Evolutionary conservation across 345 rosid genomes (phyloP).

Genomic region (Excoecaria cochinchinensis): DNA sequence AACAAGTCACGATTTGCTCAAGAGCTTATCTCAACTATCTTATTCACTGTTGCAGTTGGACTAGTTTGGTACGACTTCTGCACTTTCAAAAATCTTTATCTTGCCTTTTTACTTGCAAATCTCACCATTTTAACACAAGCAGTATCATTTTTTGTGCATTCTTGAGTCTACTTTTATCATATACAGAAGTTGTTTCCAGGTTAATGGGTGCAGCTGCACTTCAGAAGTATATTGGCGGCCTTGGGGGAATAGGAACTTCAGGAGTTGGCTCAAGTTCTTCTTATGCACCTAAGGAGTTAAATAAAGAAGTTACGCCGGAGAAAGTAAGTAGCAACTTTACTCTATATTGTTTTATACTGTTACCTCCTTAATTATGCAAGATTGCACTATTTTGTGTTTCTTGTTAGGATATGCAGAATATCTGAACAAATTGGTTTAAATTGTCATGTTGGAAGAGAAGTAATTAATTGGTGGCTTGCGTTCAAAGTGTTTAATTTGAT

Average conservation of each 20-base stretch:
- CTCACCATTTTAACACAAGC: slow-evolving; percentile 2
- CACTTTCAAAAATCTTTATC: not conserved
- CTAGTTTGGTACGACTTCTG: slow-evolving; percentile 65
- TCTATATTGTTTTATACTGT: slow-evolving; percentile 3
- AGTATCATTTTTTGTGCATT: slow-evolving; percentile 14
- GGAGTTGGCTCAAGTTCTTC: slow-evolving; percentile 98
- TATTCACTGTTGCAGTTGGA: slow-evolving; percentile 85
- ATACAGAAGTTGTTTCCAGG: slow-evolving; percentile 45
- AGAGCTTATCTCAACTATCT: slow-evolving; percentile 87
- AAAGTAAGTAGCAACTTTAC: slow-evolving; percentile 47
- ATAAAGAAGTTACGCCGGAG: slow-evolving; percentile 93
- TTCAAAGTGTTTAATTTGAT: not conserved
- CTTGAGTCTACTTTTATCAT: slow-evolving; percentile 21
- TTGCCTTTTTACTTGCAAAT: not conserved
- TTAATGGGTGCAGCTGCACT: slow-evolving; percentile 94
- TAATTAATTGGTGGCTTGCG: not conserved
- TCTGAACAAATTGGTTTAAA: not conserved
- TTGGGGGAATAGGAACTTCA: slow-evolving; percentile 96
- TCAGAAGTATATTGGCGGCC: slow-evolving; percentile 87
- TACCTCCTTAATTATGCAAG: not conserved
- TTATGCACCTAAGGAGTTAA: slow-evolving; percentile 79
- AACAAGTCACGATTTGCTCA: slow-evolving; percentile 80
- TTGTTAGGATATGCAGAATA: not conserved
- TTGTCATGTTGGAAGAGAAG: not conserved
- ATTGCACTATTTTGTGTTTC: not conserved